Percentiles rank a stretch among this genome's conserved stretches.
Evolutionary conservation across 768 basidiomycete species (phyloP).

Genomic region (Panaeolus papilionaceus): DNA sequence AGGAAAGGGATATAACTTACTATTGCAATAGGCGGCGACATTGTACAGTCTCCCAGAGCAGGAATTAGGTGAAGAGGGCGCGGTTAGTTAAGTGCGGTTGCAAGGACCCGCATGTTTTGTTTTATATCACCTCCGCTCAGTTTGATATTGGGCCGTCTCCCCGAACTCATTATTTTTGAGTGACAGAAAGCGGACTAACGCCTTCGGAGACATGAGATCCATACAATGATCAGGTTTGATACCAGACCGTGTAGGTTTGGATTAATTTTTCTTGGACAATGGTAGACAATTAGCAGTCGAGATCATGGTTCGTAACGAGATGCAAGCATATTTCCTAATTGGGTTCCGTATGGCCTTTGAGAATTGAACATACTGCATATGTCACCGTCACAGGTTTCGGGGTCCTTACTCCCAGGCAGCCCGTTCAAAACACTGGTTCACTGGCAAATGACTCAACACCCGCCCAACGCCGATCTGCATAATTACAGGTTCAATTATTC

Average conservation of each 20-base stretch:
- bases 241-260: constrained; percentile 15
- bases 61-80: constrained; percentile 10
- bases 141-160: constrained; percentile 13
- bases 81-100: constrained; percentile 16
- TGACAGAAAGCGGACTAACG: constrained; percentile 14
- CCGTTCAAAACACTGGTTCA: constrained; percentile 8
- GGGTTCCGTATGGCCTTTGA: not conserved
- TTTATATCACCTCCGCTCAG: constrained; percentile 13
- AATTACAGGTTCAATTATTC: not conserved
- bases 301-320: constrained; percentile 10
- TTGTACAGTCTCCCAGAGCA: constrained; percentile 18
- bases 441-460: not conserved
- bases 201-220: constrained; percentile 13
- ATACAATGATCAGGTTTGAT: constrained; percentile 13
- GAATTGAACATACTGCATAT: not conserved
- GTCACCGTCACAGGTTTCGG: constrained; percentile 3
- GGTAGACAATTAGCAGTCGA: constrained; percentile 10
- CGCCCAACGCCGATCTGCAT: not conserved
- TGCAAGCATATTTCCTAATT: constrained; percentile 9
- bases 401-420: constrained; percentile 13
- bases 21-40: constrained; percentile 26
- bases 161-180: constrained; percentile 9
- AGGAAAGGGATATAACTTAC: constrained; percentile 22
- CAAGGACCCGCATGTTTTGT: constrained; percentile 15
- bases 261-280: constrained; percentile 13